phyloP scores from a whole-genome alignment of 2,329 filamentous ascomycete genomes.

The Onygenales sp. region DNA sequence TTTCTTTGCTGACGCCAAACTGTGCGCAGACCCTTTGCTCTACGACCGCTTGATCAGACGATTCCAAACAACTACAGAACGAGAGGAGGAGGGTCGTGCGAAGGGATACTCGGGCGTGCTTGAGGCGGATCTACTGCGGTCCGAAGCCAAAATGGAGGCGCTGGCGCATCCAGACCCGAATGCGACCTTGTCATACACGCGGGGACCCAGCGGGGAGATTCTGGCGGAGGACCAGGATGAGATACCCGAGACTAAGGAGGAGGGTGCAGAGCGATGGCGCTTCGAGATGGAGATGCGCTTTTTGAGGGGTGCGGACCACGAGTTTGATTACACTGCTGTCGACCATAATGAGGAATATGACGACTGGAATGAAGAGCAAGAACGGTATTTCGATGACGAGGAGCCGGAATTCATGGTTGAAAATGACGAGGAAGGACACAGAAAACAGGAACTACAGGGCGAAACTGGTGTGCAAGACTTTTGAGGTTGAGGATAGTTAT shows the following conservation, averaged over 20 bases:
- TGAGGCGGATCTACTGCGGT: constrained; percentile 66
- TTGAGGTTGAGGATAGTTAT: constrained; percentile 28
- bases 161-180: constrained; percentile 46
- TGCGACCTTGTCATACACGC: constrained; percentile 40
- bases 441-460: constrained; percentile 31
- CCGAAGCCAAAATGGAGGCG: constrained; percentile 63
- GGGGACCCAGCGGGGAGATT: constrained; percentile 46
- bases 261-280: constrained; percentile 60
- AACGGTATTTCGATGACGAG: constrained; percentile 73
- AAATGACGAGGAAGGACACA: constrained; percentile 27
- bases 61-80: constrained; percentile 64
- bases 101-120: constrained; percentile 74
- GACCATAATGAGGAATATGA: constrained; percentile 67
- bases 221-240: constrained; percentile 50
- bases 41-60: constrained; percentile 72
- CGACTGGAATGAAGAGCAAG: constrained; percentile 54
- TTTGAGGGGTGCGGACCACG: constrained; percentile 61
- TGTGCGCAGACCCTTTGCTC: constrained; percentile 57
- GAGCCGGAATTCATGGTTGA: constrained; percentile 56
- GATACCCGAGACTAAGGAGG: constrained; percentile 50
- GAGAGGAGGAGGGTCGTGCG: constrained; percentile 59
- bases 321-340: constrained; percentile 66
- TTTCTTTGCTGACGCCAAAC: neutral
- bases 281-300: constrained; percentile 67
- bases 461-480: constrained; percentile 68